Base-by-base conservation (phyloP, 371 early-diverging fungal species). In the Syncephalastrum sp. region DNA sequence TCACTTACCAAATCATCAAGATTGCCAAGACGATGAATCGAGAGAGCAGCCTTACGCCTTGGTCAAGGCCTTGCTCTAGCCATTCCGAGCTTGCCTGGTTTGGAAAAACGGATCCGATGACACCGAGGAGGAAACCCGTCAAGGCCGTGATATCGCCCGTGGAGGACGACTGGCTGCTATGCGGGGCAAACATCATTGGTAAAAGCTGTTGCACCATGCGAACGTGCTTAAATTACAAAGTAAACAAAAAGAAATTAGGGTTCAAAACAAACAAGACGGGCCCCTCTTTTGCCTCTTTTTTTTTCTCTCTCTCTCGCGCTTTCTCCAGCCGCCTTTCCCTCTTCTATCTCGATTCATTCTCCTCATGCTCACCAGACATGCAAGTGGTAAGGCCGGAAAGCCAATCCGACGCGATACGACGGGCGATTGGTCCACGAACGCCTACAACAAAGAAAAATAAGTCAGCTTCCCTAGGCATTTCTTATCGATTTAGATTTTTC, bases 341-440 rank as follows among this genome's bases (percentile, higher is more conserved):
- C 8, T 33, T 33, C 8, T 33, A 5, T 33, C 38, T 53, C 29
- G 1, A 51, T 27, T 47, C 14, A 19, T 15, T 42, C 27, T 52
- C 10, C 44, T 54, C 21, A 10, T n/a, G 24, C 73, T 82, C 54
- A 94, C 87, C 53, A 97, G 74, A 60, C 94, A 94, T 4, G 91
- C 90, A 29, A 97, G 67, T 0, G 98, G 97, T 25, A 96, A 65
- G 5, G 91, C 86, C 14, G 95, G 91, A 55, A 97, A 90, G 16
- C 96, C 98, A 57, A 97, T 90, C 3, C 96, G 81, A 1, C 94
- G 84, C 0, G 95, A 91, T 4, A 96, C 95, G 16, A 87, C 82
- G 0, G 92, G 91, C 4, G 95, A 92, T 60, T 88, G 91, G 70
- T 93, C 95, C 8, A 89, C 83, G 74, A 88, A 80, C 50, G 69